phyloP scores from a whole-genome alignment of 371 early-diverging fungal genomes.

The Spraguea lophii region DNA sequence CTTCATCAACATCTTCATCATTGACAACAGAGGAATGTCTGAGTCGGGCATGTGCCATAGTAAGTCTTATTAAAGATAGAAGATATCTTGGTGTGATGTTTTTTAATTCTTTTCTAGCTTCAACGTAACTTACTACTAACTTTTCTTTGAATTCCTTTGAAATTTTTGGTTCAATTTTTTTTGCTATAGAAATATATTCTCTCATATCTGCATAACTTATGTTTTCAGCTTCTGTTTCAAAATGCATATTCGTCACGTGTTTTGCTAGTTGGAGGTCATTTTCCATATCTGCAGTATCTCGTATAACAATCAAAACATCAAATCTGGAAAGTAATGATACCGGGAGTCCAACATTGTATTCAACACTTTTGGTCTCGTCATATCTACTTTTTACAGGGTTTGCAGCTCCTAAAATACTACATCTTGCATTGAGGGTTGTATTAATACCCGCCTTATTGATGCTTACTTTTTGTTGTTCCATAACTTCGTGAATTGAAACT shows the following conservation, averaged over 20 bases:
- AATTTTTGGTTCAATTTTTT: conserved; percentile 4
- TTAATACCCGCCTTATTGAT: conserved; percentile 98
- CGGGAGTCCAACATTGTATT: conserved; percentile 82
- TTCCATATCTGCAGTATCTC: conserved; percentile 66
- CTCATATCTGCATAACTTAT: conserved; percentile 11
- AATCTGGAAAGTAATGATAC: conserved; percentile 79
- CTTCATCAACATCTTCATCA: conserved; percentile 40
- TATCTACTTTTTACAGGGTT: conserved; percentile 86
- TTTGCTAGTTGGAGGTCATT: conserved; percentile 52
- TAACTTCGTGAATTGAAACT: conserved; percentile 90
- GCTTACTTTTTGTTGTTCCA: conserved; percentile 98
- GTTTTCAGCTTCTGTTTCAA: background rate
- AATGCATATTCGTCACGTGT: conserved; percentile 38
- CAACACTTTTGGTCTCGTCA: conserved; percentile 62
- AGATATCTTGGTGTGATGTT: conserved; percentile 31
- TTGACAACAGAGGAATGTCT: conserved; percentile 16
- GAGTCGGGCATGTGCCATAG: conserved; percentile 33
- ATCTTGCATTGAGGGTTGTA: conserved; percentile 87
- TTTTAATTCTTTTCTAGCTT: conserved; percentile 14
- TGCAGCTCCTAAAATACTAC: conserved; percentile 83
- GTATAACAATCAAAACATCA: conserved; percentile 72
- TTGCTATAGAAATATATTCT: conserved; percentile 16
- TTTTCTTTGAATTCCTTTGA: conserved; percentile 9
- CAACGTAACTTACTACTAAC: conserved; percentile 28
- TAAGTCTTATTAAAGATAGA: conserved; percentile 25